Evolutionary conservation across 2,329 filamentous ascomycete genomes (phyloP).

Genomic region (Ploettnerulaceae sp.): DNA sequence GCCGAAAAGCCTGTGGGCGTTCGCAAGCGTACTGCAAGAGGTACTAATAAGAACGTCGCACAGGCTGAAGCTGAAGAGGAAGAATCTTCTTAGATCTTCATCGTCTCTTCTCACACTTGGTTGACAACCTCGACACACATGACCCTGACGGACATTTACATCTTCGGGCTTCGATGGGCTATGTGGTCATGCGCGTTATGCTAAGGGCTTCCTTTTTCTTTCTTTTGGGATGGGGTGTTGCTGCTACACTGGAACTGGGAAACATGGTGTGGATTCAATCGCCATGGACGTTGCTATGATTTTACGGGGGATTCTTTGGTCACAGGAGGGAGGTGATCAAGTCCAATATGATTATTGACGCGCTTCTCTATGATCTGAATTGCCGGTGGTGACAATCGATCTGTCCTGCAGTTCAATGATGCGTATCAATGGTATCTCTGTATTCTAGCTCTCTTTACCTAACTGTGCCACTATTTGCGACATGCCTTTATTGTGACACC

Average conservation of each 20-base stretch:
- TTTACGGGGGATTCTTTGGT: slow-evolving; percentile 28
- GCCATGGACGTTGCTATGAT: slow-evolving; percentile 25
- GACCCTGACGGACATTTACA: slow-evolving; percentile 9
- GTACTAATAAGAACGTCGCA: slow-evolving; percentile 34
- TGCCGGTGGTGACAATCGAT: slow-evolving; percentile 22
- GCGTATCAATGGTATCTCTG: slow-evolving; percentile 31
- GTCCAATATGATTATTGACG: slow-evolving; percentile 25
- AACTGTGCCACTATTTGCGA: slow-evolving; percentile 23
- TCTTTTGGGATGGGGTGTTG: slow-evolving; percentile 32
- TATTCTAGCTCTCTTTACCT: slow-evolving; percentile 32
- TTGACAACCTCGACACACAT: slow-evolving; percentile 20
- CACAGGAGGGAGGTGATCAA: slow-evolving; percentile 24
- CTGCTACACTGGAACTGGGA: slow-evolving; percentile 25
- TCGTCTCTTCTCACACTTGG: slow-evolving; percentile 16
- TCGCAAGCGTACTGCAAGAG: slow-evolving; percentile 26
- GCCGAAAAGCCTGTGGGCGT: slow-evolving; percentile 20
- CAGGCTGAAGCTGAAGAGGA: slow-evolving; percentile 54
- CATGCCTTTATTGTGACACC: no score
- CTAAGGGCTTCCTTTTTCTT: slow-evolving; percentile 20
- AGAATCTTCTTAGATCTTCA: slow-evolving; percentile 38
- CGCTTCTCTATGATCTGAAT: slow-evolving; percentile 23
- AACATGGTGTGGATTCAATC: slow-evolving; percentile 25
- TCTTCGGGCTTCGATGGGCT: slow-evolving; percentile 18
- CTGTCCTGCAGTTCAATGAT: slow-evolving; percentile 23
- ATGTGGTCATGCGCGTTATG: slow-evolving; percentile 4